Conservation (phyloP, 2,329 filamentous ascomycete species). For the Fusarium incarnatum region DNA sequence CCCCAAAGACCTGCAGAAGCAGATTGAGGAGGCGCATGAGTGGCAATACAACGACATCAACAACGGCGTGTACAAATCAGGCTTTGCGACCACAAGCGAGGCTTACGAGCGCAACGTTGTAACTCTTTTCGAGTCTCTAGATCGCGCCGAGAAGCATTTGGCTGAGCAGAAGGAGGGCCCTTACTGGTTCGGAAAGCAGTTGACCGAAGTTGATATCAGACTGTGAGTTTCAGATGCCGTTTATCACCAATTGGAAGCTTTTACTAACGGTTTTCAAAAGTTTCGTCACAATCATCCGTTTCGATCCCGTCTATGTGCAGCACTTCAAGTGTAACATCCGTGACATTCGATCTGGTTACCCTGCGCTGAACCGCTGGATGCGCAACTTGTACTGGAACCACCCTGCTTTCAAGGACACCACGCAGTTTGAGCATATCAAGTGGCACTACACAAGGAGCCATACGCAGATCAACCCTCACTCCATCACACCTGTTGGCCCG, state of each 20-base stretch:
- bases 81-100: constrained; percentile 85
- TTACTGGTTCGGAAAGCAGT: constrained; percentile 78
- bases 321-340: constrained; percentile 89
- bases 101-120: constrained; percentile 82
- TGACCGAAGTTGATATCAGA: constrained; percentile 87
- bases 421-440: constrained; percentile 96
- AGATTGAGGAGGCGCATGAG: constrained; percentile 81
- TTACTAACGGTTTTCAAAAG: constrained; percentile 46
- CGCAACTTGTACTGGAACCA: constrained; percentile 86
- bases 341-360: constrained; percentile 87
- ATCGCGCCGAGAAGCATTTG: constrained; percentile 80
- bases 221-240: constrained; percentile 59
- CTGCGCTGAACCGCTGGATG: constrained; percentile 83
- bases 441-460: constrained; percentile 73
- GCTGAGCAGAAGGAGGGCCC: constrained; percentile 61
- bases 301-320: constrained; percentile 85
- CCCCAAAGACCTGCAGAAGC: constrained; percentile 68
- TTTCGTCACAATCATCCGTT: constrained; percentile 78
- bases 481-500: constrained; percentile 88
- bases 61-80: constrained; percentile 79
- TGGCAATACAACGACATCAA: constrained; percentile 85
- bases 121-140: constrained; percentile 79
- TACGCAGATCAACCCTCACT: constrained; percentile 73
- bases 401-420: constrained; percentile 82
- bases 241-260: neutral